phyloP scores from a whole-genome alignment of 2,329 filamentous ascomycete genomes.

The Ascomycota sp. region DNA sequence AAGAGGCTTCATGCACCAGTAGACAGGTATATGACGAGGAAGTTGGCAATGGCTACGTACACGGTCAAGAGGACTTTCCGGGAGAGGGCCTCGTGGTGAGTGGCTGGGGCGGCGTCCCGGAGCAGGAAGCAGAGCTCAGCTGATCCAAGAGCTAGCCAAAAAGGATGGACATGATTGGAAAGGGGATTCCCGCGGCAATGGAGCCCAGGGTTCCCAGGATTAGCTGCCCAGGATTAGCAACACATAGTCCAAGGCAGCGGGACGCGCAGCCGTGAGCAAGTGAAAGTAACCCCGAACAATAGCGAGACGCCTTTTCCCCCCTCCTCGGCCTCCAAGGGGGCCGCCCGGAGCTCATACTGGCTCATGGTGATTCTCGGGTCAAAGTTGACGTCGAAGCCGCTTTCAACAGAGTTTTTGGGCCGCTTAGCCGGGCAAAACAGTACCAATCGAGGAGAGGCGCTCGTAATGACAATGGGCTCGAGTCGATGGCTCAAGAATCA shows the following conservation, averaged over 20 bases:
- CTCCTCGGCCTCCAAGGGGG: neutral
- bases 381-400: neutral
- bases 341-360: neutral
- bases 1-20: slow-evolving; percentile 42
- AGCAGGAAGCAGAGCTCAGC: slow-evolving; percentile 35
- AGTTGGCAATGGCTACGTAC: slow-evolving; percentile 42
- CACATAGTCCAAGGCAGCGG: slow-evolving; percentile 20
- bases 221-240: slow-evolving; percentile 21
- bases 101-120: slow-evolving; percentile 1
- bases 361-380: neutral
- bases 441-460: no score
- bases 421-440: no score
- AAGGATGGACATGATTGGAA: slow-evolving; percentile 42
- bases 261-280: slow-evolving; percentile 23
- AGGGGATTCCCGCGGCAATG: slow-evolving; percentile 38
- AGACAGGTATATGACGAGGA: slow-evolving; percentile 43
- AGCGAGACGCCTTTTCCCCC: neutral
- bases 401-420: no score
- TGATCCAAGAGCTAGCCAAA: slow-evolving; percentile 44
- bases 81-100: slow-evolving; percentile 20
- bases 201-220: slow-evolving; percentile 23
- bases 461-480: no score
- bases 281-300: slow-evolving; percentile 16
- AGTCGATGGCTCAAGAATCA: no score
- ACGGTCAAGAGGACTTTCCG: slow-evolving; percentile 39